A percentile compares a stretch with the other conserved stretches of the same genome.
phyloP scores from a whole-genome alignment of 805 yeast genomes.

The Candida methanosorbosa region DNA sequence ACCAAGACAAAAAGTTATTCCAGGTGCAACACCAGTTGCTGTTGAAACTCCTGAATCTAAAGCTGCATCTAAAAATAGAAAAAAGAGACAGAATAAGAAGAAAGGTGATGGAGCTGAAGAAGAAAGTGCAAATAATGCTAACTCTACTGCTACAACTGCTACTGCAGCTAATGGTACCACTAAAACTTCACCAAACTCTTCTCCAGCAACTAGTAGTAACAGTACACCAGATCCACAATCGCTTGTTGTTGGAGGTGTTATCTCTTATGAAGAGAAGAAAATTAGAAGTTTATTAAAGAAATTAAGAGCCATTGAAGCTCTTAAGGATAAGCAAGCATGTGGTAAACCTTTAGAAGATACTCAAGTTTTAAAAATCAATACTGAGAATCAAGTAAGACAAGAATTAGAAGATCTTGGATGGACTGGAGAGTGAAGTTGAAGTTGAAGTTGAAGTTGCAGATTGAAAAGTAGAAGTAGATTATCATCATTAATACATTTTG shows the following conservation, averaged over 20 bases:
- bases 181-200: conserved; percentile 1
- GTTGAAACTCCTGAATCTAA: conserved; percentile 40
- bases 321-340: conserved; percentile 74
- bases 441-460: no score
- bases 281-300: conserved; percentile 86
- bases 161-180: not conserved
- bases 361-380: conserved; percentile 79
- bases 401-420: conserved; percentile 74
- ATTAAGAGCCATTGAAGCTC: conserved; percentile 87
- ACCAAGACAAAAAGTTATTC: conserved; percentile 27
- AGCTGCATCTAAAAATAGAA: conserved; percentile 64
- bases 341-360: conserved; percentile 90
- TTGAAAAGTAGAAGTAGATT: no score
- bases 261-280: conserved; percentile 83
- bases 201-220: conserved; percentile 2
- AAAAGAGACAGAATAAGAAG: conserved; percentile 62
- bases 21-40: conserved; percentile 42
- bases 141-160: conserved; percentile 3
- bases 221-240: conserved; percentile 19
- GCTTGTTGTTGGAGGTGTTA: conserved; percentile 50
- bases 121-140: conserved; percentile 9
- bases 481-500: no score
- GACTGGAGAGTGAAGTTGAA: no score
- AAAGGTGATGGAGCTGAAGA: no score
- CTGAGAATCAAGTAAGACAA: conserved; percentile 71